Evolutionary conservation across 768 basidiomycete genomes (phyloP).

Genomic region (Multifurca ochricompacta): DNA sequence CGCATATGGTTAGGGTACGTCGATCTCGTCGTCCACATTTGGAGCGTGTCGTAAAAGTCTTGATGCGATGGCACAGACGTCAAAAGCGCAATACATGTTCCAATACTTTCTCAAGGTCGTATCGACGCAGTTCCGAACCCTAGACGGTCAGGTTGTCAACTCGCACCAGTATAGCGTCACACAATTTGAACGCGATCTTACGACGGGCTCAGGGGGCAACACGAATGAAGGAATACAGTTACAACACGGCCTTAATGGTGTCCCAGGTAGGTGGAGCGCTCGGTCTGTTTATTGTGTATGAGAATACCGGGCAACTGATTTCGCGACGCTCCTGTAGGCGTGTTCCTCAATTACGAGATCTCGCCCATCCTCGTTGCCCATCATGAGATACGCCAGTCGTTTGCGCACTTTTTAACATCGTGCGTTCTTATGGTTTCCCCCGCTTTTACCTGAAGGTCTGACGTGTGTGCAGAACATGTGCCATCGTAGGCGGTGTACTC

Average conservation of each 20-base stretch:
- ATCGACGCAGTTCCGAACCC: conserved; percentile 85
- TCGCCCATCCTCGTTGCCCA: conserved; percentile 94
- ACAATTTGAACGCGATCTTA: conserved; percentile 89
- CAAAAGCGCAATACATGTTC: conserved; percentile 86
- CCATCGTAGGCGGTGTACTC: conserved; percentile 94
- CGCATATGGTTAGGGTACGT: conserved; percentile 48
- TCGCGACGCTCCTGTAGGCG: conserved; percentile 37
- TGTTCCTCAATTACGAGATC: conserved; percentile 93
- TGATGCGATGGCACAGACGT: conserved; percentile 41
- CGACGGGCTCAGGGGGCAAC: conserved; percentile 50
- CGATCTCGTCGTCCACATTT: neutral
- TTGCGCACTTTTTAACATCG: conserved; percentile 98
- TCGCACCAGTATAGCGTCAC: conserved; percentile 95
- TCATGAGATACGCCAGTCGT: conserved; percentile 83
- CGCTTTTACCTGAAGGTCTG: neutral
- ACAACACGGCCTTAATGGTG: conserved; percentile 63
- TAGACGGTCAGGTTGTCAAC: conserved; percentile 69
- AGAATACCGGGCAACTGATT: neutral
- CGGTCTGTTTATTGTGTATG: neutral
- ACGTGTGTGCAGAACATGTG: conserved; percentile 63
- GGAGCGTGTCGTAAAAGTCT: neutral
- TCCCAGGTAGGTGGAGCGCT: conserved; percentile 43
- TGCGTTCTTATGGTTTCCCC: conserved; percentile 37
- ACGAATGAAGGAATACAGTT: conserved; percentile 59
- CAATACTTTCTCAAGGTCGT: conserved; percentile 99